Evolutionary conservation across 352 stramenopile genomes (phyloP).

Genomic region (Blastocystis sp.): DNA sequence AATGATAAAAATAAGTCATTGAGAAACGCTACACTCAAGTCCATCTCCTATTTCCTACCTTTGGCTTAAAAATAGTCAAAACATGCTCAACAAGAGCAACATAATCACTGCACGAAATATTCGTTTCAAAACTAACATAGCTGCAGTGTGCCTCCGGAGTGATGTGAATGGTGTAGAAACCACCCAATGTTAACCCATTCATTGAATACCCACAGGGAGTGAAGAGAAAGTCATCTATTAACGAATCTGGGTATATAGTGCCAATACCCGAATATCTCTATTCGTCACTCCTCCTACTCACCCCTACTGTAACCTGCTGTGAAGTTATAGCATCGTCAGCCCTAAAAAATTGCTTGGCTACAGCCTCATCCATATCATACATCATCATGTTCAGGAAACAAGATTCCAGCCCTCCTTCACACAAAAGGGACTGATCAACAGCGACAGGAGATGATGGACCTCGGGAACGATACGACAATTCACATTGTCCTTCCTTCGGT

Average conservation of each 20-base stretch:
- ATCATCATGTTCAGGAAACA: slow-evolving; percentile 87
- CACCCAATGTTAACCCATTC: slow-evolving; percentile 93
- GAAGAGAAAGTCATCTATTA: slow-evolving; percentile 94
- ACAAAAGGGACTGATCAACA: neutral
- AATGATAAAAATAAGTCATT: slow-evolving; percentile 10
- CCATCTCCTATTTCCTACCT: slow-evolving; percentile 68
- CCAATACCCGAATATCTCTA: slow-evolving; percentile 89
- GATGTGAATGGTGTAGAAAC: slow-evolving; percentile 98
- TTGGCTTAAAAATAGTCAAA: slow-evolving; percentile 91
- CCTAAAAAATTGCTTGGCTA: slow-evolving; percentile 83
- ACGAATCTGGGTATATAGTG: slow-evolving; percentile 86
- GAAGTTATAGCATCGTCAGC: slow-evolving; percentile 72
- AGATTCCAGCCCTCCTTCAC: slow-evolving; percentile 10
- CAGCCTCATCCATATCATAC: slow-evolving; percentile 83
- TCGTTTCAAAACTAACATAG: slow-evolving; percentile 97
- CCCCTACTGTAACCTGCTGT: slow-evolving; percentile 75
- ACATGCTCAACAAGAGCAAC: slow-evolving; percentile 77
- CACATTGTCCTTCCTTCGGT: neutral
- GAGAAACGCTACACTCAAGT: slow-evolving; percentile 26
- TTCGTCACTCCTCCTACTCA: slow-evolving; percentile 75
- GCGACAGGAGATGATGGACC: neutral
- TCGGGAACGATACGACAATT: neutral
- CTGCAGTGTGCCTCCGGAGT: slow-evolving; percentile 92
- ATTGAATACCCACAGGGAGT: slow-evolving; percentile 96
- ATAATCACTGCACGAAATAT: slow-evolving; percentile 82